These are phyloP conservation scores for Nicotiana paniculata DNA, from an alignment of 257 asterid genomes.

Conservation along the genomic window DNA sequence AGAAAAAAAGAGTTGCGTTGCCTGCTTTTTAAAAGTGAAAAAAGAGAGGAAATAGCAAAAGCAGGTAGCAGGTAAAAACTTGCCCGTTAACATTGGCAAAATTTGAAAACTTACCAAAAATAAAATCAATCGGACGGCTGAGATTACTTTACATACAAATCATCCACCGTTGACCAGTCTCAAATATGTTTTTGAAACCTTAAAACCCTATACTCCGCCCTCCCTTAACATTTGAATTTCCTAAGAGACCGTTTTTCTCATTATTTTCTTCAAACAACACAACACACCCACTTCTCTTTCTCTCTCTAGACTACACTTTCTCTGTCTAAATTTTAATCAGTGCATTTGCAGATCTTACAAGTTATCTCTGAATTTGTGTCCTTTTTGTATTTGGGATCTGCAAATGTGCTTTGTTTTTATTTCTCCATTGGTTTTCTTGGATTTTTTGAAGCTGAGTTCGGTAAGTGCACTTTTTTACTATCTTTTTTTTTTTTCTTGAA, in stretches of 20 bases:
- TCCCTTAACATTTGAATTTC: slow-evolving; percentile 6
- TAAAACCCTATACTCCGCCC: neutral
- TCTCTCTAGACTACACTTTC: neutral
- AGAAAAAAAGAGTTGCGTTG: neutral
- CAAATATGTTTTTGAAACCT: neutral
- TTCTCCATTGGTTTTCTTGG: slow-evolving; percentile 12
- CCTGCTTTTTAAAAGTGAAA: neutral
- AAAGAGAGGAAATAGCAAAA: neutral
- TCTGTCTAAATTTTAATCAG: neutral
- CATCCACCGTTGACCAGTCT: neutral
- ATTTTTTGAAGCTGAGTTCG: slow-evolving; percentile 14
- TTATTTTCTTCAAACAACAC: neutral
- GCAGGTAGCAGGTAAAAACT: slow-evolving; percentile 1
- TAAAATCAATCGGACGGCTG: neutral
- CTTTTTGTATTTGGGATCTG: slow-evolving; percentile 15
- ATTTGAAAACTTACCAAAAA: neutral
- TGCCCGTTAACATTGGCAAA: neutral
- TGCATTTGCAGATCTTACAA: neutral
- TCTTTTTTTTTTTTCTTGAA: too few relatives aligned
- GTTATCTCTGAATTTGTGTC: neutral
- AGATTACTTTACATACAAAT: neutral
- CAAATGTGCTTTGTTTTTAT: slow-evolving; percentile 14
- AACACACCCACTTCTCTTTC: neutral
- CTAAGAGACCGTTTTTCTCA: neutral
- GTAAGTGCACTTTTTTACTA: slow-evolving; percentile 7